Base-by-base conservation (phyloP, 83 land plant species). In the Picea abies region DNA sequence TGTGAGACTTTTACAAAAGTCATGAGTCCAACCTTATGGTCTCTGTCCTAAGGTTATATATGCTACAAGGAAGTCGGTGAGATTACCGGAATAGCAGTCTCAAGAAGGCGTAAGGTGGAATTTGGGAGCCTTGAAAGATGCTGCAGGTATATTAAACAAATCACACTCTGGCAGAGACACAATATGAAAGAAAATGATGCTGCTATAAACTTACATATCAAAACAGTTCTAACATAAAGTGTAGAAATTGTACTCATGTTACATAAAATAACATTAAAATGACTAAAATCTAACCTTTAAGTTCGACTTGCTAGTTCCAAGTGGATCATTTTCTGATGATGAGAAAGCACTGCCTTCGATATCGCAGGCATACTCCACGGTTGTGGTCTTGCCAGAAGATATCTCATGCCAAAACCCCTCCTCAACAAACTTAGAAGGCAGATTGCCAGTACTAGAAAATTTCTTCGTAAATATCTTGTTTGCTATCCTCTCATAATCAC, bases 401-500 rank as follows among this genome's bases (percentile, higher is more conserved):
- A 96, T 90, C 86, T 96, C 99, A 81, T 88, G 86, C 99, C 0
- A 32, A 63, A 32, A 80, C 23, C 39, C 39, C 39, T 37, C 39
- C 39, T 37, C 39, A 37, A 37, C 39, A 37, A 37, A 37, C 39
- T 37, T 37, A 37, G 39, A 37, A 37, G 39, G 39, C 0, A 37
- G 39, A 37, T 37, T 37, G 4, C 39, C 5, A 37, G 39, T 37
- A 37, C 39, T 37, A 37, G 39, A 83, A 83, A 93, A 94, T 84
- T 92, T 93, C 44, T 94, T 93, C 63, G 93, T 82, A 89, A 93
- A 94, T 16, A 87, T 86, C 90, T 92, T 96, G 83, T 96, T 94
- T 76, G 96, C 99, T 90, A 94, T 91, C 86, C 93, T 96, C 91
- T 96, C 99, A 82, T 85, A 96, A 83, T 96, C 99, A 64, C 91